These are phyloP conservation scores for Parachaetomium inaequale DNA, from an alignment of 495 filamentous ascomycete species.

Conservation along the genomic window DNA sequence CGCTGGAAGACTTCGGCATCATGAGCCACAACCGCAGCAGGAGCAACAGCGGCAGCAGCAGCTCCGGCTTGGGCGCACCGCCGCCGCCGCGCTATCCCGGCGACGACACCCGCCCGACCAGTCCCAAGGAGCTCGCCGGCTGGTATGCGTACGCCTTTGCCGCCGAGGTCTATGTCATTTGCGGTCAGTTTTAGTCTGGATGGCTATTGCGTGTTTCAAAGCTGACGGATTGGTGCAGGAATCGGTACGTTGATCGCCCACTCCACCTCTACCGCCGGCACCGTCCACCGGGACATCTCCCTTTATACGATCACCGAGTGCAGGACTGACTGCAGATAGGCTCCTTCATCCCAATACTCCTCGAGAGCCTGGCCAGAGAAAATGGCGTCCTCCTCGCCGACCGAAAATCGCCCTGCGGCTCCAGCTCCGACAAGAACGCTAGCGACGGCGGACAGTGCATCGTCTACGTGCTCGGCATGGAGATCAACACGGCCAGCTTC, in stretches of 20 bases:
- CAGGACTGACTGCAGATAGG: conserved; percentile 49
- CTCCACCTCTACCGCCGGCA: too few relatives aligned
- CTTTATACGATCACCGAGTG: too few relatives aligned
- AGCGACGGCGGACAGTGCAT: conserved; percentile 68
- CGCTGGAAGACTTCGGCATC: conserved; percentile 19
- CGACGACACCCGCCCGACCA: conserved; percentile 86
- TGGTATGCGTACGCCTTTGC: conserved; percentile 98
- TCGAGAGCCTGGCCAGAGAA: conserved; percentile 90
- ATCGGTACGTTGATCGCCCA: conserved; percentile 26
- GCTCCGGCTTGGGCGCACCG: conserved; percentile 11
- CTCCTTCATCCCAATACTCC: conserved; percentile 93
- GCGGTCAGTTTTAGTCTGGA: conserved; percentile 58
- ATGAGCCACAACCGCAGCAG: conserved; percentile 27
- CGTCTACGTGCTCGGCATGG: conserved; percentile 71
- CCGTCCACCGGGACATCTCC: too few relatives aligned
- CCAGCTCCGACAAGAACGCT: conserved; percentile 35
- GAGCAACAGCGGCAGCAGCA: conserved; percentile 18
- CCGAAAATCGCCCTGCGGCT: conserved; percentile 63
- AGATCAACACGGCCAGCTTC: conserved; percentile 95
- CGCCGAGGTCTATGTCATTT: conserved; percentile 96
- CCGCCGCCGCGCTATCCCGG: conserved; percentile 56
- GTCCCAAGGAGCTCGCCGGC: conserved; percentile 78
- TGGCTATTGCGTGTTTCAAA: neutral
- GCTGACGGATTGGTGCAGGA: conserved; percentile 18
- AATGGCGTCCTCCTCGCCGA: conserved; percentile 79